phyloP scores from a whole-genome alignment of 345 rosid species.

The Linum tenue region DNA sequence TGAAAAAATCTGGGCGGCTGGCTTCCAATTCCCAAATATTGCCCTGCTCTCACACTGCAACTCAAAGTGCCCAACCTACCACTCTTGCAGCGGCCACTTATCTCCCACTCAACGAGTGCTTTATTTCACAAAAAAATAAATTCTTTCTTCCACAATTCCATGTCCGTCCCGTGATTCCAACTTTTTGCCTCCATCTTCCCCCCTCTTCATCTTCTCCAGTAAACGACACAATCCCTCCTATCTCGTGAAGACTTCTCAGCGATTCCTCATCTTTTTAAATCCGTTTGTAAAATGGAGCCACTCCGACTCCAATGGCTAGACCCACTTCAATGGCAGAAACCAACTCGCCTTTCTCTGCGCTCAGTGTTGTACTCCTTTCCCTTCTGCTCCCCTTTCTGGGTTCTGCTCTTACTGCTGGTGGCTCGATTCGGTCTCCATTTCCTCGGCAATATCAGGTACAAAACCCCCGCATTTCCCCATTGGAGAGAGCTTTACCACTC shows the following conservation, averaged over 20 bases:
- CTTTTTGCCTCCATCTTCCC: not conserved
- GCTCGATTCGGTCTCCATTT: not conserved
- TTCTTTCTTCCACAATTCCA: not conserved
- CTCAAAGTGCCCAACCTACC: not conserved
- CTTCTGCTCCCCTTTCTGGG: not conserved
- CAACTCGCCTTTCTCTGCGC: not conserved
- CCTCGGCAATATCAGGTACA: not conserved
- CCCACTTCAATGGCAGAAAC: not conserved
- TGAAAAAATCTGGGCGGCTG: too few relatives aligned
- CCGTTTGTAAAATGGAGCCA: not conserved
- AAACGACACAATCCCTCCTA: not conserved
- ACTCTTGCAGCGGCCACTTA: not conserved
- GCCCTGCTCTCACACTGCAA: too few relatives aligned
- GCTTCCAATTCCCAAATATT: too few relatives aligned
- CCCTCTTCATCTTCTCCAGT: not conserved
- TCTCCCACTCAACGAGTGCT: not conserved
- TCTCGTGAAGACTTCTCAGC: not conserved
- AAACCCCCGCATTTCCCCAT: not conserved
- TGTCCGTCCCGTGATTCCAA: not conserved
- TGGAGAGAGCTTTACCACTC: not conserved
- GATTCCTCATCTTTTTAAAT: not conserved
- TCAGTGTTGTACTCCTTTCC: not conserved
- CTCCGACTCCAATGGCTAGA: not conserved
- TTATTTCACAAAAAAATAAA: too few relatives aligned
- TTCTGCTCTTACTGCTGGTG: not conserved